Percentiles rank a stretch among this genome's conserved stretches.
These are phyloP conservation scores for Catharanthus roseus DNA, from an alignment of 257 asterid species.

Conservation along the genomic window DNA sequence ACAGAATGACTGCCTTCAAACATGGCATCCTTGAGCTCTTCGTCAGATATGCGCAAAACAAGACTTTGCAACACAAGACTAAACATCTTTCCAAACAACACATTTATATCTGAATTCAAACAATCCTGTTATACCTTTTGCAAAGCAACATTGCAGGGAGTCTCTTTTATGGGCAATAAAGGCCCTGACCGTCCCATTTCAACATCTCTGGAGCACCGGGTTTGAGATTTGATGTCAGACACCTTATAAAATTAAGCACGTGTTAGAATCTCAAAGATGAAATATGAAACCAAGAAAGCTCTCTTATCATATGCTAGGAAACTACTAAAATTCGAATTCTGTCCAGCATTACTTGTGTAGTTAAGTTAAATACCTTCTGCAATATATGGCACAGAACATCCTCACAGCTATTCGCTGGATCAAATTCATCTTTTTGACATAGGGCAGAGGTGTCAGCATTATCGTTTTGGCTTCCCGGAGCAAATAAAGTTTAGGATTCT, in stretches of 20 bases:
- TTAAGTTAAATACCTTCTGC: slow-evolving; percentile 33
- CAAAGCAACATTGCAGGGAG: slow-evolving; percentile 26
- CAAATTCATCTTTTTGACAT: slow-evolving; percentile 27
- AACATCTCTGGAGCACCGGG: slow-evolving; percentile 32
- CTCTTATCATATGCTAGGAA: neutral
- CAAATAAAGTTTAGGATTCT: slow-evolving; percentile 38
- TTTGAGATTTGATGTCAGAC: slow-evolving; percentile 28
- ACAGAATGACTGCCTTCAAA: slow-evolving; percentile 36
- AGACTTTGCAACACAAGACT: no score
- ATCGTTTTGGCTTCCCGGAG: slow-evolving; percentile 14
- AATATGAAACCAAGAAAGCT: neutral
- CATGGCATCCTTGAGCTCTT: slow-evolving; percentile 56
- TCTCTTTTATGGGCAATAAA: slow-evolving; percentile 47
- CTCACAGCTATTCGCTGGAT: slow-evolving; percentile 39
- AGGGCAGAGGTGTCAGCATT: slow-evolving; percentile 20
- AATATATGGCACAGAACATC: slow-evolving; percentile 38
- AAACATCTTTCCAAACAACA: neutral
- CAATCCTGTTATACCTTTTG: slow-evolving; percentile 35
- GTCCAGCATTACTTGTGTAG: neutral
- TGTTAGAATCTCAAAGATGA: neutral
- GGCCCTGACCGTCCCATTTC: slow-evolving; percentile 53
- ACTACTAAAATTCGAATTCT: neutral
- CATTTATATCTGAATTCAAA: neutral
- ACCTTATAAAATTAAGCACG: slow-evolving; percentile 24
- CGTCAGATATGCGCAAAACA: no score